Evolutionary conservation across 2,329 filamentous ascomycete genomes (phyloP), one percentile per base, ranked within the genome.

Genomic region (Lachnellula cervina): DNA sequence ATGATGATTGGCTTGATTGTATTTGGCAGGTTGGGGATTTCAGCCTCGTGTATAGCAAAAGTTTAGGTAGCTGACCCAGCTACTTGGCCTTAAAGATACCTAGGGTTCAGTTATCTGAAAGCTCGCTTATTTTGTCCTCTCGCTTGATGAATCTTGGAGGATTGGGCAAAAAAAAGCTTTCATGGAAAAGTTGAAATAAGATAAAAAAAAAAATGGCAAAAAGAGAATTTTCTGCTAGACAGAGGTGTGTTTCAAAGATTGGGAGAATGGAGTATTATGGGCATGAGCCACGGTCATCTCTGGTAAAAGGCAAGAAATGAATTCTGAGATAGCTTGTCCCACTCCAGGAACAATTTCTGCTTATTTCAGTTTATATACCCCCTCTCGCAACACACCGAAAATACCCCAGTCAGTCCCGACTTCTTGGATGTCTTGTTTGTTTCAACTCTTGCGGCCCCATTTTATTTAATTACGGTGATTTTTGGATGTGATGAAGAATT

Each of bases 251-350:
- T 77, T 72, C 77, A 79, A 79, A 79, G 75, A 79, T 79, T 78
- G 59, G 63, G 56, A 65, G 72, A 78, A 72, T 72, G 77, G 76
- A 78, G 76, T 78, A 70, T 74, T 65, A 67, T 78, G 76, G 76
- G 76, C 76, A 69, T 67, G 64, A 66, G 54, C 67, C 68, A 70
- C 66, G 68, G 68, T 69, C 67, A 70, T 70, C 68, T 70, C 68
- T 70, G 68, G 68, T 70, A 70, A 70, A 70, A 70, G 68, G 68
- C 67, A 70, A 70, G 68, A 70, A 69, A 70, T 70, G 68, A 68
- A 68, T 69, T 68, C 67, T 69, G 64, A 65, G 58, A 60, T 70
- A 70, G 67, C 54, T 67, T 70, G 67, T 68, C 67, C 67, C 67
- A 68, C 68, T 70, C 68, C 68, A 64, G 43, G 16, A 0, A 1